Percentiles rank a stretch among this genome's conserved stretches.
phyloP scores from a whole-genome alignment of 2,329 filamentous ascomycete genomes.

The Scedosporium apiospermum region DNA sequence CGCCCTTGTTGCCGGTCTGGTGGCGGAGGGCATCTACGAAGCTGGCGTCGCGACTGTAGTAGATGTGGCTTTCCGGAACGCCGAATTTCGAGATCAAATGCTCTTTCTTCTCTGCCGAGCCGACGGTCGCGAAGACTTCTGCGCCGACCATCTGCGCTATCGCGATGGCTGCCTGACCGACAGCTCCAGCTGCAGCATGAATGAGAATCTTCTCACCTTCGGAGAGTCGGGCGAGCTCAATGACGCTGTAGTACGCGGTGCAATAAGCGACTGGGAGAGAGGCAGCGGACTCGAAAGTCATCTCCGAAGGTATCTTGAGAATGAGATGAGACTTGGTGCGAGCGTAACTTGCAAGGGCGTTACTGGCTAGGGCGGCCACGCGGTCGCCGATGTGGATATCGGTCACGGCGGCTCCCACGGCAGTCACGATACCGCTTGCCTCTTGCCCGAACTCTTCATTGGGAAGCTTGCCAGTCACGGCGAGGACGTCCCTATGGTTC shows the following conservation, averaged over 20 bases:
- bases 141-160: slow-evolving; percentile 27
- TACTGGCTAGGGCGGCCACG: slow-evolving; percentile 44
- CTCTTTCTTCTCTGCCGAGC: slow-evolving; percentile 27
- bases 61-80: slow-evolving; percentile 22
- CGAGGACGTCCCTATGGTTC: slow-evolving; percentile 37
- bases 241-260: slow-evolving; percentile 30
- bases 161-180: slow-evolving; percentile 29
- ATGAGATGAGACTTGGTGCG: slow-evolving; percentile 22
- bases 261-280: slow-evolving; percentile 28
- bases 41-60: slow-evolving; percentile 16
- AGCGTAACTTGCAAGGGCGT: slow-evolving; percentile 23
- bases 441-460: slow-evolving; percentile 28
- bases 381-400: slow-evolving; percentile 58
- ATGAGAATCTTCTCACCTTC: slow-evolving; percentile 29
- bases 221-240: slow-evolving; percentile 26
- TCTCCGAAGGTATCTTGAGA: slow-evolving; percentile 25
- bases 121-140: slow-evolving; percentile 32
- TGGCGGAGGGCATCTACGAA: slow-evolving; percentile 15
- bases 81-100: slow-evolving; percentile 26
- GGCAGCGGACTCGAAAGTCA: slow-evolving; percentile 27
- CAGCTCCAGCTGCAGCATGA: slow-evolving; percentile 26
- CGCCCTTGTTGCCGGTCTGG: slow-evolving; percentile 39
- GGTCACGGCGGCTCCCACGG: slow-evolving; percentile 16
- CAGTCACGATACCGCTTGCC: slow-evolving; percentile 23
- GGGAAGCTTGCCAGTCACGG: slow-evolving; percentile 28